phyloP scores from a whole-genome alignment of 495 filamentous ascomycete species.

The Penicillium maclennaniae region DNA sequence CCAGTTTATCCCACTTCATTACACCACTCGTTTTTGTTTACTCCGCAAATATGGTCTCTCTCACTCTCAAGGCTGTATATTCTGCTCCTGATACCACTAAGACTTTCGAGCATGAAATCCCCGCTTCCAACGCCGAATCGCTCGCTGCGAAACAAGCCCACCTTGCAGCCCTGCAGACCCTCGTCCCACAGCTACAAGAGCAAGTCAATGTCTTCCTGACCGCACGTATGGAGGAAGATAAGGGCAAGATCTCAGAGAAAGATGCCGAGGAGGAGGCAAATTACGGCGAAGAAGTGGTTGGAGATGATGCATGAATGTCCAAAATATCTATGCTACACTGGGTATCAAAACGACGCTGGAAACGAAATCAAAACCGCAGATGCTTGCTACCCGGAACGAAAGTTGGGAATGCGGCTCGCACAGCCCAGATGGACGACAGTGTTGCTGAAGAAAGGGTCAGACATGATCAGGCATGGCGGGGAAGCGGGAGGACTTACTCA shows the following conservation, averaged over 20 bases:
- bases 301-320: conserved; percentile 45
- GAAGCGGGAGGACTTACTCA: conserved; percentile 44
- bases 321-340: conserved; percentile 20
- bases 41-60: conserved; percentile 5
- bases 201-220: conserved; percentile 82
- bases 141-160: conserved; percentile 59
- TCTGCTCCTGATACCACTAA: conserved; percentile 44
- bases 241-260: conserved; percentile 53
- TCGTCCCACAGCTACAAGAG: conserved; percentile 60
- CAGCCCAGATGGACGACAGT: conserved; percentile 83
- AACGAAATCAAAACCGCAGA: conserved; percentile 10
- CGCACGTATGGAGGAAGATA: conserved; percentile 84
- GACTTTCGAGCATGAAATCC: conserved; percentile 44
- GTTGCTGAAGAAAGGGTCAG: conserved; percentile 40
- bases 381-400: conserved; percentile 18
- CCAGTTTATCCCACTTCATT: background rate
- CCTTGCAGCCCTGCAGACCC: conserved; percentile 60
- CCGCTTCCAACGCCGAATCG: conserved; percentile 28
- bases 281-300: conserved; percentile 74
- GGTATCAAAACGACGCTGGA: conserved; percentile 37
- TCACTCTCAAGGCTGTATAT: conserved; percentile 54
- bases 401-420: conserved; percentile 44
- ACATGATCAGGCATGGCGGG: background rate
- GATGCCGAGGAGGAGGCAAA: conserved; percentile 75
- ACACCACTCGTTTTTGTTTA: background rate